Conservation (phyloP, 1,139 yeast genomes). For the Meyerozyma carpophila region DNA sequence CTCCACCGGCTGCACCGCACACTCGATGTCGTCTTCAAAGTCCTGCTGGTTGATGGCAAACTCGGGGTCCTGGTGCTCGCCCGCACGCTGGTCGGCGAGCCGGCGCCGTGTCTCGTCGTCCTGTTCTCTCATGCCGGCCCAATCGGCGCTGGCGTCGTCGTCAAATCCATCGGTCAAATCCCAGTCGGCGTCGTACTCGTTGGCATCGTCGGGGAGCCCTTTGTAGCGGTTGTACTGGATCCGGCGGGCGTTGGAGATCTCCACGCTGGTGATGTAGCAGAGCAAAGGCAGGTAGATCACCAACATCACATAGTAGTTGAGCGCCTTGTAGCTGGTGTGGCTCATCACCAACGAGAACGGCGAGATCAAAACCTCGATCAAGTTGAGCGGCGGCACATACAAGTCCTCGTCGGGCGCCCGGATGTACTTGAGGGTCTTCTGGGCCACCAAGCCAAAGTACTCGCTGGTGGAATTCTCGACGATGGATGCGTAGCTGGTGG, state of each 20-base stretch:
- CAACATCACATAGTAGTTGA: slow-evolving; percentile 55
- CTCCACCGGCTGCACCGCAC: slow-evolving; percentile 51
- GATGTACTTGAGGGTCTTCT: slow-evolving; percentile 75
- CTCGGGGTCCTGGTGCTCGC: slow-evolving; percentile 70
- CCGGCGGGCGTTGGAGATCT: slow-evolving; percentile 61
- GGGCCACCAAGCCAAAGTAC: slow-evolving; percentile 79
- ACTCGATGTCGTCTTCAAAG: slow-evolving; percentile 46
- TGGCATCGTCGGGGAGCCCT: slow-evolving; percentile 72
- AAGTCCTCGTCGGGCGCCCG: slow-evolving; percentile 87
- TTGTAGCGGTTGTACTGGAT: slow-evolving; percentile 65
- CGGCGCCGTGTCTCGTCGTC: slow-evolving; percentile 33
- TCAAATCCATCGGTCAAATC: slow-evolving; percentile 75
- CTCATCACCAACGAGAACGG: slow-evolving; percentile 30
- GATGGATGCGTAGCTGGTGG: slow-evolving; percentile 78
- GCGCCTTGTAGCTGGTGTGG: slow-evolving; percentile 19
- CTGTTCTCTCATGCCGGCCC: slow-evolving; percentile 36
- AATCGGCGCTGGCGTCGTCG: slow-evolving; percentile 28
- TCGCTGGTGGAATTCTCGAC: slow-evolving; percentile 81
- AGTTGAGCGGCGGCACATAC: slow-evolving; percentile 80
- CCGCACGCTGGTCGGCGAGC: slow-evolving; percentile 47
- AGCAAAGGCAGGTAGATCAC: slow-evolving; percentile 66
- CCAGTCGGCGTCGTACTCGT: slow-evolving; percentile 77
- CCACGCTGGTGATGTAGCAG: slow-evolving; percentile 55
- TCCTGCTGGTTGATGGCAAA: slow-evolving; percentile 45
- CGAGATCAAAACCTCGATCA: slow-evolving; percentile 52